Conservation (phyloP, 2,329 filamentous ascomycete species). For the Lithohypha guttulata region DNA sequence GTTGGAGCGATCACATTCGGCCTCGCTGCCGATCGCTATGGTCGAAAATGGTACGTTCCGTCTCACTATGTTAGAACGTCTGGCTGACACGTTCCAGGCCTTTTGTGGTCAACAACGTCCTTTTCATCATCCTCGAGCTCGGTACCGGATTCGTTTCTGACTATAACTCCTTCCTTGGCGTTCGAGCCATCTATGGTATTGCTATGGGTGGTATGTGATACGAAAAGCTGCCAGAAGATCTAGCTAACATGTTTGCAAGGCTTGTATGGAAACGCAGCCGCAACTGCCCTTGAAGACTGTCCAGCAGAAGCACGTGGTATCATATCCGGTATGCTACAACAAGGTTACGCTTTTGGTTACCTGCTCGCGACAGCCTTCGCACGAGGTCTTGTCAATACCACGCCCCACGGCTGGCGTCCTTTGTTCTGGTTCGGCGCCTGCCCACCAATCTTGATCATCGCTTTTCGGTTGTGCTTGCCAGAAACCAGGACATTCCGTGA, state of each 20-base stretch:
- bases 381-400: slow-evolving; percentile 50
- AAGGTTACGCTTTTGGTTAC: slow-evolving; percentile 54
- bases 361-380: slow-evolving; percentile 49
- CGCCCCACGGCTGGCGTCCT: slow-evolving; percentile 68
- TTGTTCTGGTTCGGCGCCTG: slow-evolving; percentile 83
- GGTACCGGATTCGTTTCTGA: slow-evolving; percentile 50
- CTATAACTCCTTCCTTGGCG: slow-evolving; percentile 48
- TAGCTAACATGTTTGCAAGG: no score
- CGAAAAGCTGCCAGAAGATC: no score
- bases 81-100: slow-evolving; percentile 29
- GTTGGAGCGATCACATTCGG: slow-evolving; percentile 50
- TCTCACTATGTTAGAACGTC: no score
- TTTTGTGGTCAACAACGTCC: slow-evolving; percentile 49
- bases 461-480: slow-evolving; percentile 64
- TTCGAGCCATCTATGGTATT: slow-evolving; percentile 51
- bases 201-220: slow-evolving; percentile 49
- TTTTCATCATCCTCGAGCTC: slow-evolving; percentile 52
- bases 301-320: slow-evolving; percentile 48
- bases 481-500: slow-evolving; percentile 64
- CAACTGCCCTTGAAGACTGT: slow-evolving; percentile 53
- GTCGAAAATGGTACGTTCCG: slow-evolving; percentile 39
- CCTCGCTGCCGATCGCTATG: slow-evolving; percentile 42
- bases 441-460: slow-evolving; percentile 69
- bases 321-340: slow-evolving; percentile 51
- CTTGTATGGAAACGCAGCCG: slow-evolving; percentile 52